phyloP scores from a whole-genome alignment of 768 basidiomycete species.

The Phanerochaete sordida region DNA sequence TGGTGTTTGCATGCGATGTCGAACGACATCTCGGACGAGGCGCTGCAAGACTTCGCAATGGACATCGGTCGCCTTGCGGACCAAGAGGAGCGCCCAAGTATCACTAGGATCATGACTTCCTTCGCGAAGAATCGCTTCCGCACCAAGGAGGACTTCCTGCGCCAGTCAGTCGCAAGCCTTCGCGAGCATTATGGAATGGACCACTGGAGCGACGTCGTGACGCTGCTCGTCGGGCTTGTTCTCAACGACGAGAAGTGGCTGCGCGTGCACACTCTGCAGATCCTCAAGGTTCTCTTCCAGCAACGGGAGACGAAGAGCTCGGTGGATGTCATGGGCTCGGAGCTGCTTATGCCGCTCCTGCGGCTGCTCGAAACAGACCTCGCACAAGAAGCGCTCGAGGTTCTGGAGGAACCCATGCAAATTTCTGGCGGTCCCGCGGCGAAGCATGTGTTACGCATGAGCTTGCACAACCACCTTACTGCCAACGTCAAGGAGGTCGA shows the following conservation, averaged over 20 bases:
- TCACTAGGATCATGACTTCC: conserved; percentile 84
- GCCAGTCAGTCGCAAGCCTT: conserved; percentile 81
- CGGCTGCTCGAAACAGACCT: conserved; percentile 86
- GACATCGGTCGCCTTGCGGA: conserved; percentile 72
- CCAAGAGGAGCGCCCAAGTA: conserved; percentile 68
- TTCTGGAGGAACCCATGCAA: conserved; percentile 87
- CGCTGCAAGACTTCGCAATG: conserved; percentile 66
- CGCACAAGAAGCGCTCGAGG: conserved; percentile 81
- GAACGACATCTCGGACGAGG: conserved; percentile 52
- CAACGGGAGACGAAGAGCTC: conserved; percentile 76
- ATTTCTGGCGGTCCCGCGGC: conserved; percentile 76
- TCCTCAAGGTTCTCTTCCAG: conserved; percentile 86
- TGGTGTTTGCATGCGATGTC: conserved; percentile 85
- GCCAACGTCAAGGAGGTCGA: conserved; percentile 44
- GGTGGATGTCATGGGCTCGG: conserved; percentile 73
- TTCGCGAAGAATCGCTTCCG: conserved; percentile 87
- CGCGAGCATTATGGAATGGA: conserved; percentile 80
- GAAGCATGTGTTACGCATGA: conserved; percentile 88
- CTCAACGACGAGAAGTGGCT: conserved; percentile 83
- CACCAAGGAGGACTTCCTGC: conserved; percentile 89
- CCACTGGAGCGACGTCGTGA: conserved; percentile 77
- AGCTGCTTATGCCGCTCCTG: conserved; percentile 87
- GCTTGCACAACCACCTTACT: conserved; percentile 61
- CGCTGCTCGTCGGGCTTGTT: conserved; percentile 81
- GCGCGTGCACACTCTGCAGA: conserved; percentile 77